Evolutionary conservation across 176 grass and related monocot species (phyloP).

Genomic region (Areca catechu): DNA sequence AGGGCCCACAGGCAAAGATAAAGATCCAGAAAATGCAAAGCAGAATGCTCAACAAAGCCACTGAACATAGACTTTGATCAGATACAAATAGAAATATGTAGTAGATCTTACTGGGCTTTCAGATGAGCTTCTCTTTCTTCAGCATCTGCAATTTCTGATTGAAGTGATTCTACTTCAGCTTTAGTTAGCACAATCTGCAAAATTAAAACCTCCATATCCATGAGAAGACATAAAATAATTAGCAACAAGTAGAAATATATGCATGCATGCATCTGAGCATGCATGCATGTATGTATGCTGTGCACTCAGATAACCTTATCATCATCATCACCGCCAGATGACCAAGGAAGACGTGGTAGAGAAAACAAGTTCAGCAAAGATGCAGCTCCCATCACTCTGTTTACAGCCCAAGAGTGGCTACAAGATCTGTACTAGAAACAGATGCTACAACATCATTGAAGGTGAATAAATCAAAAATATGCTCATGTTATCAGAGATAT

Average conservation of each 20-base stretch:
- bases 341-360: constrained; percentile 67
- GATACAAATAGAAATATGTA: background rate
- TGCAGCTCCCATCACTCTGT: constrained; percentile 62
- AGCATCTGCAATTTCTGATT: constrained; percentile 55
- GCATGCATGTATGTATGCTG: background rate
- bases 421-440: constrained; percentile 22
- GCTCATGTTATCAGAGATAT: background rate
- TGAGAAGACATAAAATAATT: background rate
- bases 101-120: constrained; percentile 70
- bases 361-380: constrained; percentile 64
- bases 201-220: background rate
- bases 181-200: constrained; percentile 62
- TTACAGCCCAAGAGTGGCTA: constrained; percentile 47
- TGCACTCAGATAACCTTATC: constrained; percentile 48
- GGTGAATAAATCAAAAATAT: background rate
- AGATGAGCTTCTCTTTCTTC: constrained; percentile 78
- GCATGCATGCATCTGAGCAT: background rate
- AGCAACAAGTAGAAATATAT: background rate
- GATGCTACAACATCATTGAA: constrained; percentile 13
- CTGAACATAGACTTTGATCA: too few species aligned
- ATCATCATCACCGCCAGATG: constrained; percentile 45
- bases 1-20: too few species aligned
- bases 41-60: too few species aligned
- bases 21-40: too few species aligned
- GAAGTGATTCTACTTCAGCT: constrained; percentile 68